Percentiles rank a stretch among this genome's conserved stretches.
Conservation (phyloP, 2,329 filamentous ascomycete species). For the Aspergillus sp. region DNA sequence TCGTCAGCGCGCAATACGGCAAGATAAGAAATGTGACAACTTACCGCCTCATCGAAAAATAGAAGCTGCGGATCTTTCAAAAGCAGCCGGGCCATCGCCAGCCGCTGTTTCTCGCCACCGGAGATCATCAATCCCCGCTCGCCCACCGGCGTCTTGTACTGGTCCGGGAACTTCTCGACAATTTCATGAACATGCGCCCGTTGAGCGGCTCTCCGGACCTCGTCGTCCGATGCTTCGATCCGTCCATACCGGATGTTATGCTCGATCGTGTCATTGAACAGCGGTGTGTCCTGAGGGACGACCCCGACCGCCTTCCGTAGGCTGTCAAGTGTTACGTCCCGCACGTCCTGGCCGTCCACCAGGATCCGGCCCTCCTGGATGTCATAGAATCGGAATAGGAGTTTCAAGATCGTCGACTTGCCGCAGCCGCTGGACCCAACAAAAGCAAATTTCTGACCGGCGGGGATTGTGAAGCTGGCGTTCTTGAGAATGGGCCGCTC, state of each 20-base stretch:
- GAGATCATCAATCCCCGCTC: constrained; percentile 96
- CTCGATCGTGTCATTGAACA: constrained; percentile 94
- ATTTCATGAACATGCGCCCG: constrained; percentile 79
- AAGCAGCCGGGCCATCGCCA: constrained; percentile 73
- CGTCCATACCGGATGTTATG: constrained; percentile 93
- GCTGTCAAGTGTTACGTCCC: constrained; percentile 70
- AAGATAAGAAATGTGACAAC: constrained; percentile 18
- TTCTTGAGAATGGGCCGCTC: constrained; percentile 82
- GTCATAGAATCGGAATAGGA: constrained; percentile 93
- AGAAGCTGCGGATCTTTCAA: constrained; percentile 82
- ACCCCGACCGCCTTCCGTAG: constrained; percentile 81
- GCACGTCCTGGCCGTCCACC: constrained; percentile 88
- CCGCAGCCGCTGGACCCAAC: constrained; percentile 93
- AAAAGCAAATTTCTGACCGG: constrained; percentile 90
- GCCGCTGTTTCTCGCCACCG: constrained; percentile 83
- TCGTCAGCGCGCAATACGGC: constrained; percentile 1
- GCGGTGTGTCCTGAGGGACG: constrained; percentile 89
- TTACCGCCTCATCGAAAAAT: constrained; percentile 84
- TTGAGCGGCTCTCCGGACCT: constrained; percentile 67
- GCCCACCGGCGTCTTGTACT: constrained; percentile 83
- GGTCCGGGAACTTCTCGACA: constrained; percentile 70
- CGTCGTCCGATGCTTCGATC: constrained; percentile 62
- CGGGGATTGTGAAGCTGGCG: constrained; percentile 78
- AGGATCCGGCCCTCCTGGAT: constrained; percentile 74
- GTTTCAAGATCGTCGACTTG: constrained; percentile 82